Conservation (phyloP, 768 basidiomycete genomes). For the Podaxis mareebaensis region DNA sequence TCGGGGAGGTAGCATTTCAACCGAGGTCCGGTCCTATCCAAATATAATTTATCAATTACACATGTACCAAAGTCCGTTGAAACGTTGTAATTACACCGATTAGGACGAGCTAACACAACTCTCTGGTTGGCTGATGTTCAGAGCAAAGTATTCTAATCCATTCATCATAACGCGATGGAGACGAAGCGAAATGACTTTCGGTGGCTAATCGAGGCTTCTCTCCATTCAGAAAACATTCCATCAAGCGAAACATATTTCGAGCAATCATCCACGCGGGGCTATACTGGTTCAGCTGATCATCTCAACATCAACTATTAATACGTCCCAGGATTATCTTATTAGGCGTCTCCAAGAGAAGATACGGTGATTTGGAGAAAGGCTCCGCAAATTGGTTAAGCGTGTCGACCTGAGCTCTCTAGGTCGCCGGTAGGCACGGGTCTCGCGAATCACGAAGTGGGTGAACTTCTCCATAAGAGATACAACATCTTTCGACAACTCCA, state of each 20-base stretch:
- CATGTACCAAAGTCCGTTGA: not conserved
- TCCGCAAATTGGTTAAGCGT: slow-evolving; percentile 8
- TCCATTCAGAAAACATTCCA: not conserved
- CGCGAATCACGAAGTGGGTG: not conserved
- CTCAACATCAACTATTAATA: slow-evolving; percentile 7
- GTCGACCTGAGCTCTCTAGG: not conserved
- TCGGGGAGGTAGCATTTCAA: not conserved
- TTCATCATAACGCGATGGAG: not conserved
- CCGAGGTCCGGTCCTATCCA: slow-evolving; percentile 10
- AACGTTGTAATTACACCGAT: not conserved
- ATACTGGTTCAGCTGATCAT: not conserved
- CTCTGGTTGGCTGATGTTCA: not conserved
- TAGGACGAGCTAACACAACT: not conserved
- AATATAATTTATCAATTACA: not conserved
- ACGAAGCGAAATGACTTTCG: not conserved
- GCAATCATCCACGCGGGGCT: not conserved
- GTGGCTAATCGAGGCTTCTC: not conserved
- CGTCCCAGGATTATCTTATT: not conserved
- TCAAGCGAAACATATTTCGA: not conserved
- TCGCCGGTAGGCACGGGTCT: slow-evolving; percentile 6
- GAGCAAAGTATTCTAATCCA: not conserved
- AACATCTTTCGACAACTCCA: not conserved
- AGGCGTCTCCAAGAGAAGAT: not conserved
- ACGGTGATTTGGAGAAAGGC: slow-evolving; percentile 9
- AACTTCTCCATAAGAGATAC: not conserved